Evolutionary conservation across 495 filamentous ascomycete species (phyloP), one percentile per base, ranked within the genome.

Genomic region (Lasiosphaeriaceae sp.): DNA sequence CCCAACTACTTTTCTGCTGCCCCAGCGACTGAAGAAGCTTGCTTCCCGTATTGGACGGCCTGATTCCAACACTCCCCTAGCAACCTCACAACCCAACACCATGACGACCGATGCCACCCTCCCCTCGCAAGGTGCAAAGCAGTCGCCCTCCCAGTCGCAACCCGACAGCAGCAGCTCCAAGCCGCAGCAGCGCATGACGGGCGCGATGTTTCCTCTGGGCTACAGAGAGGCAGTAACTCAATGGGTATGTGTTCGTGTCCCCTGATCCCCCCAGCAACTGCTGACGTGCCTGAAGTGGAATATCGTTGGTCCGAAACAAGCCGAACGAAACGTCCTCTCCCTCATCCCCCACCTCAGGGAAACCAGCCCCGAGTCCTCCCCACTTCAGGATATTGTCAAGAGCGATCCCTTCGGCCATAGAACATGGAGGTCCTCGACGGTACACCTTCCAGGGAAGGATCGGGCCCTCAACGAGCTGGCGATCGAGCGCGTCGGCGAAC

Each of bases 401-500:
- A 70, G 60, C 55, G 93, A 98, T 67, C 93, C 90, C 0, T 86
- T 91, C 63, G 94, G 94, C 19, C 89, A 90, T 20, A 83, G 94
- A 43, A 78, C 83, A 68, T 97, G 93, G 89, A 82, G 87, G 60
- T 92, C 89, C 9, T 86, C 86, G 41, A 85, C 97, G 75, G 87
- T 98, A 37, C 76, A 87, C 57, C 78, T 98, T 52, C 83, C 83
- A 37, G 94, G 94, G 22, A 93, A 90, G 67, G 81, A 96, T 63
- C 85, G 94, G 24, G 87, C 86, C 7, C 72, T 98, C 47, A 98
- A 98, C 64, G 94, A 98, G 66, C 93, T 97, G 72, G 88, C 87
- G 8, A 84, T 98, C 1, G 92, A 96, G 68, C 81, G 94, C 50
- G 72, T 89, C 2, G 88, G 83, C 22, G 94, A 97, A 58, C 79